phyloP scores from a whole-genome alignment of 2,329 filamentous ascomycete genomes.

The Paecilomyces niveus region DNA sequence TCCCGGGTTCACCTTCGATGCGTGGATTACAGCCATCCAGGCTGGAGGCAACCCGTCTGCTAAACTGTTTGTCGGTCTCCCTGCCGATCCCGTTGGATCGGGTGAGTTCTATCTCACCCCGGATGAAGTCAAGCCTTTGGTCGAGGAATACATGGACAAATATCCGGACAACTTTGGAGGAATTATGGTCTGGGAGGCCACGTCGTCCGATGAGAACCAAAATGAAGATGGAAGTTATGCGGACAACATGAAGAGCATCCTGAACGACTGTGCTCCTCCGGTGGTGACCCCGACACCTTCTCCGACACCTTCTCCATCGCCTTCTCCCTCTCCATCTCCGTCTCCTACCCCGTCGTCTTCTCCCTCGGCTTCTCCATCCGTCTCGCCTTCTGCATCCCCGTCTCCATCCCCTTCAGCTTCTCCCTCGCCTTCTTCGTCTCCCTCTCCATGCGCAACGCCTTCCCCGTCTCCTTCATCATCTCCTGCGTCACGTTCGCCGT shows the following conservation, averaged over 20 bases:
- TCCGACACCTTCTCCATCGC: neutral
- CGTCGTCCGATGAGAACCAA: constrained; percentile 11
- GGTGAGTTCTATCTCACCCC: constrained; percentile 41
- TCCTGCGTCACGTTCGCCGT: too few species aligned
- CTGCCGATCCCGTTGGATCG: constrained; percentile 19
- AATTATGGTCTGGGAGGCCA: constrained; percentile 52
- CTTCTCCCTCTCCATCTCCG: neutral
- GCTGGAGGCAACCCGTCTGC: constrained; percentile 33
- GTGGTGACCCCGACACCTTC: constrained; percentile 6
- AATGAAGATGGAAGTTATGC: constrained; percentile 8
- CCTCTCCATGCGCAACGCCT: too few species aligned
- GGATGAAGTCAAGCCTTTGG: constrained; percentile 37
- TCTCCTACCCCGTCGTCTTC: too few species aligned
- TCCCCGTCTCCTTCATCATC: too few species aligned
- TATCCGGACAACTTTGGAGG: constrained; percentile 46
- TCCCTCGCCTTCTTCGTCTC: too few species aligned
- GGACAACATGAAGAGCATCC: constrained; percentile 10
- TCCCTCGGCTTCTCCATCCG: too few species aligned
- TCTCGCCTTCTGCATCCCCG: too few species aligned
- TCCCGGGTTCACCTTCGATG: constrained; percentile 39
- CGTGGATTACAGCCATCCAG: constrained; percentile 38
- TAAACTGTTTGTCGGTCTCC: constrained; percentile 50
- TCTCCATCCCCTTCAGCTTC: too few species aligned
- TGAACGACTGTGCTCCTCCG: constrained; percentile 10
- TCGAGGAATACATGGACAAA: constrained; percentile 35